Evolutionary conservation across 108 stramenopile genomes (phyloP).

Genomic region (Skeletonema grethae): DNA sequence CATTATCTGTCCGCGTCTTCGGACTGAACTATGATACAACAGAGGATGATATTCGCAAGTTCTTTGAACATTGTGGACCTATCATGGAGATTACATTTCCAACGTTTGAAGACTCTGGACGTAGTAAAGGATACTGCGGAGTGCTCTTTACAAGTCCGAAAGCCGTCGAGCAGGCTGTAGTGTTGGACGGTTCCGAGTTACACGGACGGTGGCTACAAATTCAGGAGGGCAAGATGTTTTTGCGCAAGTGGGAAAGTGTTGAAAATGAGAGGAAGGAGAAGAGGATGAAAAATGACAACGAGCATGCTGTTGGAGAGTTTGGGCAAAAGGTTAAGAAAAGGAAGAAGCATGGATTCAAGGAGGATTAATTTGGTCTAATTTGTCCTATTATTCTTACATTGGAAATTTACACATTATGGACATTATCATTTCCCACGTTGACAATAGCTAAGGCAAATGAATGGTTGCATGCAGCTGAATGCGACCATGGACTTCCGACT

Average conservation of each 20-base stretch:
- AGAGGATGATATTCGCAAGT: conserved; percentile 60
- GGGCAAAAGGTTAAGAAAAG: conserved; percentile 38
- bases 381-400: background rate
- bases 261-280: conserved; percentile 13
- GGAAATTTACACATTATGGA: background rate
- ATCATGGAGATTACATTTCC: conserved; percentile 74
- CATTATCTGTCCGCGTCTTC: conserved; percentile 72
- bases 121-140: conserved; percentile 80
- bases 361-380: conserved; percentile 5
- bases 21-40: conserved; percentile 81
- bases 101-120: conserved; percentile 74
- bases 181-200: conserved; percentile 53
- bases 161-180: conserved; percentile 58
- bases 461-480: too few species aligned
- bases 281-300: conserved; percentile 11
- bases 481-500: too few species aligned
- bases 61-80: conserved; percentile 59
- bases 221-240: conserved; percentile 67
- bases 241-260: conserved; percentile 56
- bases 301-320: conserved; percentile 29
- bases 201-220: conserved; percentile 62
- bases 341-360: conserved; percentile 35
- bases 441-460: conserved; percentile 2
- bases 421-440: background rate
- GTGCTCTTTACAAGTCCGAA: conserved; percentile 71